Evolutionary conservation across 2,329 filamentous ascomycete genomes (phyloP), one percentile per base, ranked within the genome.

Genomic region (Colletotrichum echinochloae): DNA sequence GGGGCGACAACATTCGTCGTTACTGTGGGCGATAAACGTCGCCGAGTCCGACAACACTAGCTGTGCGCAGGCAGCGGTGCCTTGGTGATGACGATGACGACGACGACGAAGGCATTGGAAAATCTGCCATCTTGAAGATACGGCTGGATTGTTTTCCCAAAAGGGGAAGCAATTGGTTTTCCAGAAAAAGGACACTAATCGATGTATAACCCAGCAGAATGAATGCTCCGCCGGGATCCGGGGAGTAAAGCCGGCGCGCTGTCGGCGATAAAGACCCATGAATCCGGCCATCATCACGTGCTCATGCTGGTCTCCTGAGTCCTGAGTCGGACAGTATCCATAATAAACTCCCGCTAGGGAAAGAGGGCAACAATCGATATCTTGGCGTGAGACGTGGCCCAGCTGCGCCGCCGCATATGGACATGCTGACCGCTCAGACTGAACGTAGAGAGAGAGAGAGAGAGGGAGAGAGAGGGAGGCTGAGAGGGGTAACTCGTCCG

Each of bases 331-430:
- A n/a, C n/a, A n/a, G n/a, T n/a, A n/a, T n/a, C 12, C 14, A 7
- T 18, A 49, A 1, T 3, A n/a, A n/a, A 8, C 1, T 2, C 23
- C 16, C 23, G 44, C 68, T 70, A 63, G 57, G 23, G 26, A 30
- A 70, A 67, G 64, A 67, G 51, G 67, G 57, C 20, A 70, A 61
- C 57, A 70, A 63, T 70, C 67, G 6, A 23, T 44, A 26, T 5
- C 35, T 66, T n/a, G 51, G 46, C 35, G 23, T 16, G 28, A 12
- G 41, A 35, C 23, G 9, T 39, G 33, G 16, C 18, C 16, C 14
- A 28, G 33, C 16, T 54, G 35, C 12, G 54, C 54, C 35, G n/a
- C 23, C 8, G n/a, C 35, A 5, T 41, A 23, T 41, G 44, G 44
- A n/a, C 33, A 20, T 37, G 44, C 26, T n/a, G 16, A 7, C 18